Base-by-base conservation (phyloP, 306 rosid genomes). In the Cucurbita maxima region DNA sequence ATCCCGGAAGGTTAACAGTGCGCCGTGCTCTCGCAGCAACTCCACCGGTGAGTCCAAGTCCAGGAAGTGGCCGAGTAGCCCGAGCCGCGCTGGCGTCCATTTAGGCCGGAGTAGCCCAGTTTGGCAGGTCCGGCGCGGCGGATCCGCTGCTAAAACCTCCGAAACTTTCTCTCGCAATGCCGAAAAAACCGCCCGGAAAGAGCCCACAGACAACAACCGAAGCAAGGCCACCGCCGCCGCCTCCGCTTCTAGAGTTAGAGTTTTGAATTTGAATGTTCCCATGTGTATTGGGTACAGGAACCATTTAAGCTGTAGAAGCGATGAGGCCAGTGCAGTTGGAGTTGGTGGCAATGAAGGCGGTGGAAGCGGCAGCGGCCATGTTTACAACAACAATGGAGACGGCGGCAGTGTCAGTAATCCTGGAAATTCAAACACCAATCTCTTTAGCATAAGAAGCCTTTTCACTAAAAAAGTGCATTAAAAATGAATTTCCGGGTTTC, bases 21-120 rank as follows among this genome's bases (percentile, higher is more conserved):
- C 99, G 5, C 99, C 97, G 1, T 94, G 99, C 30, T 94, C 99
- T 13, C 85, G 99, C 66, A 91, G 99, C 78, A 94, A 94, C 84
- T 94, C 99, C 0, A 79, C 97, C 14, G 97, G 99, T 0, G 97
- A 94, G 30, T 87, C 99, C 58, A 94, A 91, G 79, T 89, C 96
- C 16, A 85, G 88, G 54, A 94, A 91, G 51, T 88, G 95, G 96
- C 97, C 97, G 0, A 85, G 83, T 40, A 94, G 99, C 53, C 99
- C 99, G 30, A 87, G 87, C 52, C 91, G 97, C 20, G 37, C 86
- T 10, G 97, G 99, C 0, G 88, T 94, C 58, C 92, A 88, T 11
- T 19, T 94, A 56, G 99, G 97, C 7, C 88, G 99, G 81, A 84
- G 84, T 83, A 94, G 99, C 62, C 97, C 99, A 3, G 97, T 94